Base-by-base conservation (phyloP, 2,329 filamentous ascomycete species). In the Fusarium sp. region DNA sequence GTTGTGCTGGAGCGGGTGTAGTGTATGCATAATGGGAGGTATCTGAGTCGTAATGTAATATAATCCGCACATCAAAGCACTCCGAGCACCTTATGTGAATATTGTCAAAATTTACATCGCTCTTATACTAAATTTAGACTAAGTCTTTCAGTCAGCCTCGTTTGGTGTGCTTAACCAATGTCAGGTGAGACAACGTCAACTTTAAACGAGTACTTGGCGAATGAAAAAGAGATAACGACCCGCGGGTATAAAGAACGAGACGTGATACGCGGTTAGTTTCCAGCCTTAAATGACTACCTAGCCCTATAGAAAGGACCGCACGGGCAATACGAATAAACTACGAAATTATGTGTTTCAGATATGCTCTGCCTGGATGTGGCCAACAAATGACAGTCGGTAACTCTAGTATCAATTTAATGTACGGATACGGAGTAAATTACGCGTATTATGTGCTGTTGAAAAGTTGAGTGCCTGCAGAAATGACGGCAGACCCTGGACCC, bases 401-500 rank as follows among this genome's bases (percentile, higher is more conserved):
- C 30, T 32, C 6, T 15, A 32, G 32, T 50, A 33, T 26, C 15
- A 22, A 5, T 22, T 22, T 22, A 22, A 22, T 22, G 22, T 22
- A 22, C 22, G 22, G 22, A 22, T 22, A 22, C 22, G 22, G 22
- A 22, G 22, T 22, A 24, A 20, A 17, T 35, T 43, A 43, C 35
- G 28, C 20, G 33, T 40, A 47, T 46, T n/a, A 17, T n/a, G 33
- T 13, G 30, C 30, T 43, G 30, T 10, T 8, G 45, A 47, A 37
- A 24, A 30, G 41, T 59, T 47, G 40, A 64, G 60, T 65, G 60
- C 26, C 13, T 59, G 60, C 60, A 64, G 61, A 51, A 64, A 64
- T 64, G 61, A 64, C 59, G 52, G 62, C 44, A 41, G 48, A 54
- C 30, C 47, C 39, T 37, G 17, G n/a, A 37, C 35, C 35, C 35